Evolutionary conservation across 768 basidiomycete species (phyloP).

Genomic region (Phaeotremella fagi): DNA sequence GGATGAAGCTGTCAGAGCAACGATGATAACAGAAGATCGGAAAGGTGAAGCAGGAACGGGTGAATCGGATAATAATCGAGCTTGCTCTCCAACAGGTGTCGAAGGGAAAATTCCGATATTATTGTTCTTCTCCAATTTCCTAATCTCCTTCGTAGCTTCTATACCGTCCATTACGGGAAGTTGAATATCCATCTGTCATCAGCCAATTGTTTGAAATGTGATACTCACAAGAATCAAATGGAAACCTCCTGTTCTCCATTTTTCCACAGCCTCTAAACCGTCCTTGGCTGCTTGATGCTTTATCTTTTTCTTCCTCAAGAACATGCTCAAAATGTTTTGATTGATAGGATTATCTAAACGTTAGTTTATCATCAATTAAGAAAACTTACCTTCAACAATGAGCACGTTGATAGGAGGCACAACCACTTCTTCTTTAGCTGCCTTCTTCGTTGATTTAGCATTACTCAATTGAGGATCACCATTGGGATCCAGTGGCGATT

Average conservation of each 20-base stretch:
- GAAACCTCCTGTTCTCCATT: slow-evolving; percentile 87
- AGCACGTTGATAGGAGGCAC: slow-evolving; percentile 96
- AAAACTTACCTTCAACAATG: slow-evolving; percentile 83
- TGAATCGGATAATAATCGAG: slow-evolving; percentile 8
- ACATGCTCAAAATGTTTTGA: slow-evolving; percentile 92
- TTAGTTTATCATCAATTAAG: slow-evolving; percentile 4
- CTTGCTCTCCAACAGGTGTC: slow-evolving; percentile 60
- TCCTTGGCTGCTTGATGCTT: slow-evolving; percentile 91
- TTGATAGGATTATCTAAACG: slow-evolving; percentile 92
- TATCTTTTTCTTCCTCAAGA: slow-evolving; percentile 93
- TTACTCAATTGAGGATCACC: not conserved
- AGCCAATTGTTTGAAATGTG: not conserved
- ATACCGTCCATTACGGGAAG: slow-evolving; percentile 99
- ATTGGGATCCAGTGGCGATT: not conserved
- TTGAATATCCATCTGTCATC: slow-evolving; percentile 92
- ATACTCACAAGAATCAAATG: slow-evolving; percentile 84
- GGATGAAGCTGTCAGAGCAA: slow-evolving; percentile 95
- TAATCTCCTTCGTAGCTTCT: slow-evolving; percentile 91
- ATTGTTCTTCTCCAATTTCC: slow-evolving; percentile 69
- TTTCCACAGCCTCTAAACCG: slow-evolving; percentile 90
- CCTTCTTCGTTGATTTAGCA: slow-evolving; percentile 53
- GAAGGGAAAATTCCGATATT: slow-evolving; percentile 64
- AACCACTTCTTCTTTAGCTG: slow-evolving; percentile 61
- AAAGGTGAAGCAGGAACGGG: slow-evolving; percentile 54
- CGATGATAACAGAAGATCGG: slow-evolving; percentile 93